These are phyloP conservation scores for Caryopteris hybrid DNA, from an alignment of 305 asterid genomes.

Conservation along the genomic window DNA sequence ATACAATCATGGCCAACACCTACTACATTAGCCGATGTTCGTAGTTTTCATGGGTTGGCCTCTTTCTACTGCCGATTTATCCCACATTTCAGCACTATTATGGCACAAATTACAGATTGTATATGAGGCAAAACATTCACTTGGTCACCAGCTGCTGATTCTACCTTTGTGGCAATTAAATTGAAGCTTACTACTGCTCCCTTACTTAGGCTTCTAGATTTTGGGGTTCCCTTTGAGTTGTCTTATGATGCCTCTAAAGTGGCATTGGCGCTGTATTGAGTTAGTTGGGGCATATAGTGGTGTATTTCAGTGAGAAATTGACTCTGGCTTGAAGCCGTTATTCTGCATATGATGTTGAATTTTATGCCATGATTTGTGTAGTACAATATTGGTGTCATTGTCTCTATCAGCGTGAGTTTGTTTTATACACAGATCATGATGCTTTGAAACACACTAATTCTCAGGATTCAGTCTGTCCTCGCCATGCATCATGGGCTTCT, in stretches of 20 bases:
- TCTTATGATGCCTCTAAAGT: no score
- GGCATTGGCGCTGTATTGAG: no score
- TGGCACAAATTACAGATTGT: not conserved
- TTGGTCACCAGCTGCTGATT: not conserved
- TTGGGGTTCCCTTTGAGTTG: no score
- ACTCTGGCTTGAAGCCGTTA: no score
- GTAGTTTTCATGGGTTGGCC: not conserved
- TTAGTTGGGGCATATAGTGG: no score
- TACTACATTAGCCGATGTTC: not conserved
- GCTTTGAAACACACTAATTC: no score
- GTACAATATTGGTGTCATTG: not conserved
- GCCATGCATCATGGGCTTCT: no score
- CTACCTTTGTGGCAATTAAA: not conserved
- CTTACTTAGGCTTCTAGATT: no score
- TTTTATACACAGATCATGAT: no score
- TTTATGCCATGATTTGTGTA: not conserved
- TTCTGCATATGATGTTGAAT: not conserved
- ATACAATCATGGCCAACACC: not conserved
- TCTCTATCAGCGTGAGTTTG: not conserved
- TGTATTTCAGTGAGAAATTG: no score
- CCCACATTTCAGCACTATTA: not conserved
- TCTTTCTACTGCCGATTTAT: not conserved
- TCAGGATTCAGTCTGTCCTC: no score
- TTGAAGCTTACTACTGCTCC: no score
- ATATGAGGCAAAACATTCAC: not conserved